phyloP scores from a whole-genome alignment of 495 filamentous ascomycete species.

The Aspergillus funiculosus region DNA sequence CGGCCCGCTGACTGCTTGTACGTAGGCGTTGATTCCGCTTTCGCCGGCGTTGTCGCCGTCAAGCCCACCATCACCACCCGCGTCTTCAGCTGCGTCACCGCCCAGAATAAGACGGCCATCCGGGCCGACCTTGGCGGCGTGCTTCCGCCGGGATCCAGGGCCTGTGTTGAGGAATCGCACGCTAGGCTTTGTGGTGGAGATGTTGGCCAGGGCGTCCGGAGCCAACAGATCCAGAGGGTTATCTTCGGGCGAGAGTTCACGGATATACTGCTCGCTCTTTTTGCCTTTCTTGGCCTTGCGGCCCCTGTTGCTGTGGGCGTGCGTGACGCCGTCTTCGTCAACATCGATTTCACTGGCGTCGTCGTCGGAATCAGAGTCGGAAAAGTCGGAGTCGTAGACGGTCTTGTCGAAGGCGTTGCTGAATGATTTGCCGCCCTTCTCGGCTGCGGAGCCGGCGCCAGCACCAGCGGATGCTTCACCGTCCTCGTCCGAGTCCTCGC shows the following conservation, averaged over 20 bases:
- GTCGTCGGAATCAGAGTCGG: conserved; percentile 60
- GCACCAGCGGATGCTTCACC: too few relatives aligned
- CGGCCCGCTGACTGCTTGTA: conserved; percentile 79
- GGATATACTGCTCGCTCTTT: conserved; percentile 70
- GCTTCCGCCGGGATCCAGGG: conserved; percentile 41
- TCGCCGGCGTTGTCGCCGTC: conserved; percentile 37
- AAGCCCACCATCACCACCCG: conserved; percentile 55
- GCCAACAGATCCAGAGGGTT: conserved; percentile 92
- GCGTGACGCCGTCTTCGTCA: conserved; percentile 37
- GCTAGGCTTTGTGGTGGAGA: conserved; percentile 83
- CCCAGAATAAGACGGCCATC: conserved; percentile 89
- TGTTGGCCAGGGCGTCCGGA: conserved; percentile 80
- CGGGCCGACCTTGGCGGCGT: conserved; percentile 60
- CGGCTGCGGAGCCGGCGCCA: conserved; percentile 24
- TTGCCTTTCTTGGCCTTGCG: conserved; percentile 33
- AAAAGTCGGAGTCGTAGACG: conserved; percentile 83
- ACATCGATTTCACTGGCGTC: conserved; percentile 54
- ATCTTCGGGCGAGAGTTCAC: conserved; percentile 72
- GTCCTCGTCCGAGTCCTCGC: conserved; percentile 42
- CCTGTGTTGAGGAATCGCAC: conserved; percentile 42
- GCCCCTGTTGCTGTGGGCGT: conserved; percentile 33
- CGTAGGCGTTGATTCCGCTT: conserved; percentile 79
- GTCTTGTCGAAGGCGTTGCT: conserved; percentile 94
- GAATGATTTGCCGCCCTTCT: conserved; percentile 42
- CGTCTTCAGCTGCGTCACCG: conserved; percentile 49